Evolutionary conservation across 345 rosid genomes (phyloP).

Genomic region (Gossypium raimondii): DNA sequence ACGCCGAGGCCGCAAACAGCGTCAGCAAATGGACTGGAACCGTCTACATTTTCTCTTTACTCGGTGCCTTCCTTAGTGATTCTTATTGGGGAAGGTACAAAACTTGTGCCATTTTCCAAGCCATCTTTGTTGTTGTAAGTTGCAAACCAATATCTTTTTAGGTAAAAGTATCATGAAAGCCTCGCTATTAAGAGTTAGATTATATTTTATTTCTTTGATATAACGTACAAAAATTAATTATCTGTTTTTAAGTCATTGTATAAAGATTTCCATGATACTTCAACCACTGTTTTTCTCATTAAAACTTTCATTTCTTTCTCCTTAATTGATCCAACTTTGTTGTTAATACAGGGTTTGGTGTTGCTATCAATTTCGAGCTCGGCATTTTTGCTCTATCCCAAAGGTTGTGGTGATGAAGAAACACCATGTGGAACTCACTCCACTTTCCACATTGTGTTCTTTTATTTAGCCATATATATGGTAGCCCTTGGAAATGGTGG

Average conservation of each 20-base stretch:
- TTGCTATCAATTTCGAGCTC: conserved; percentile 54
- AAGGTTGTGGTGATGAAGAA: conserved; percentile 64
- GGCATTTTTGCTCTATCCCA: conserved; percentile 58
- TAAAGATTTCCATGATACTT: too few relatives aligned
- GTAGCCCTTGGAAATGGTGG: conserved; percentile 96
- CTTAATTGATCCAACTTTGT: neutral
- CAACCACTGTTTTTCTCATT: too few relatives aligned
- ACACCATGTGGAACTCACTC: conserved; percentile 70
- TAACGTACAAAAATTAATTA: too few relatives aligned
- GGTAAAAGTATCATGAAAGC: too few relatives aligned
- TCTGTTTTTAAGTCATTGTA: too few relatives aligned
- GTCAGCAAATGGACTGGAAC: conserved; percentile 99
- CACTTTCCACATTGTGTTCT: conserved; percentile 37
- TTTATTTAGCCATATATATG: conserved; percentile 73
- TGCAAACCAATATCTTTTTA: neutral
- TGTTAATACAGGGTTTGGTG: conserved; percentile 54
- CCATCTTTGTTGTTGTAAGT: conserved; percentile 77
- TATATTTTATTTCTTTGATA: too few relatives aligned
- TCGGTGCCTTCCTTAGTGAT: conserved; percentile 96
- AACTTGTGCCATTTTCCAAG: conserved; percentile 89
- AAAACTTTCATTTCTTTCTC: neutral
- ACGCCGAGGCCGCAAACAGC: conserved; percentile 88
- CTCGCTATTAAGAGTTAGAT: too few relatives aligned
- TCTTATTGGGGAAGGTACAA: conserved; percentile 97
- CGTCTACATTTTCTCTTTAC: conserved; percentile 89